phyloP scores from a whole-genome alignment of 2,329 filamentous ascomycete species.

The Colletotrichum musicola region DNA sequence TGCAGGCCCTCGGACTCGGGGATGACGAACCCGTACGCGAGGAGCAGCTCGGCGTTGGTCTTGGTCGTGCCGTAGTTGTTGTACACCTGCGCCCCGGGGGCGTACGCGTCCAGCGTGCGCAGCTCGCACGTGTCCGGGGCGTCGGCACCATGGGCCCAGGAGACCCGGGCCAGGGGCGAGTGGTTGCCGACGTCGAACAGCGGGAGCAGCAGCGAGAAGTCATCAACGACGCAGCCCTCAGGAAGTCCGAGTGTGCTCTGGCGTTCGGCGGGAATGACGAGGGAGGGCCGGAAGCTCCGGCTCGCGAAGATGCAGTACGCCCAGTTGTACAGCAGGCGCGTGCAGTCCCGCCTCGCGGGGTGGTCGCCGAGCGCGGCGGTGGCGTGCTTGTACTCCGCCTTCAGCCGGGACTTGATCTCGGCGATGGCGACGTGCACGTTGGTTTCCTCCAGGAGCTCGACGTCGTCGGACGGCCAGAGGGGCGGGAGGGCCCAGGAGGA shows the following conservation, averaged over 20 bases:
- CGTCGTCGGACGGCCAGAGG: constrained; percentile 73
- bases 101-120: constrained; percentile 49
- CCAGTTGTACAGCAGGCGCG: constrained; percentile 70
- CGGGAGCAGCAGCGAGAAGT: constrained; percentile 77
- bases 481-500: constrained; percentile 68
- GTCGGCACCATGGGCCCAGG: constrained; percentile 67
- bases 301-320: constrained; percentile 74
- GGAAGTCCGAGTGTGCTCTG: constrained; percentile 48
- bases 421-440: constrained; percentile 63
- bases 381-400: constrained; percentile 60
- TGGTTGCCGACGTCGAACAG: constrained; percentile 81
- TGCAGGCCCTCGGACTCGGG: constrained; percentile 62
- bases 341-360: constrained; percentile 54
- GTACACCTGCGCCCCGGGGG: constrained; percentile 67
- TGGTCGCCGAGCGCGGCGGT: constrained; percentile 44
- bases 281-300: constrained; percentile 72
- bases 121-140: constrained; percentile 56
- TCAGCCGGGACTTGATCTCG: constrained; percentile 61
- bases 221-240: constrained; percentile 61
- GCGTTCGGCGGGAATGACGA: constrained; percentile 60
- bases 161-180: constrained; percentile 68
- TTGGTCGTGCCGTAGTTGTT: constrained; percentile 80
- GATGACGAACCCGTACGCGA: constrained; percentile 74
- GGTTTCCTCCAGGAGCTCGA: constrained; percentile 67
- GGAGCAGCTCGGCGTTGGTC: constrained; percentile 78